phyloP scores from a whole-genome alignment of 352 stramenopile species.

The Pseudoperonospora humuli region DNA sequence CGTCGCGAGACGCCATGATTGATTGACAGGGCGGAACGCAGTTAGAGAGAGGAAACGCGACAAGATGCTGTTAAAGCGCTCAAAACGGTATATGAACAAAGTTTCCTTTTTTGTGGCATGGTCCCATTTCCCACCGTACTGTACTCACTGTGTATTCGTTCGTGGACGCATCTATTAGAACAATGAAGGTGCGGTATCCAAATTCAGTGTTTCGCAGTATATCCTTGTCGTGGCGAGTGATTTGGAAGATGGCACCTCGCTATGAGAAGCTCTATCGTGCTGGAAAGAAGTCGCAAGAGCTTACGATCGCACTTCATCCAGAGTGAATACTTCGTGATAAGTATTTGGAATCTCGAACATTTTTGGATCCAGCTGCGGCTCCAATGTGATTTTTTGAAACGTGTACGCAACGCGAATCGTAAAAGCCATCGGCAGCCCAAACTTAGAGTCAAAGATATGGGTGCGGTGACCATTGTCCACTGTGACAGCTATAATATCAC shows the following conservation, averaged over 20 bases:
- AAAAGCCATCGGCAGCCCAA: constrained; percentile 79
- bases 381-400: constrained; percentile 61
- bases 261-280: constrained; percentile 7
- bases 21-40: constrained; percentile 5
- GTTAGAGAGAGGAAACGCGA: not conserved
- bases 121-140: too few species aligned
- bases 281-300: constrained; percentile 3
- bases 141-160: too few species aligned
- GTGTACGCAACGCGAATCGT: constrained; percentile 75
- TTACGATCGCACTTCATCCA: constrained; percentile 47
- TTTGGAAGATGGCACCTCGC: constrained; percentile 10
- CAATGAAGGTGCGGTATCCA: constrained; percentile 3
- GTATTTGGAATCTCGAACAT: constrained; percentile 51
- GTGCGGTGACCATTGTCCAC: constrained; percentile 97
- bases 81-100: too few species aligned
- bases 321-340: constrained; percentile 47
- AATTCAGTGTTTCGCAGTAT: constrained; percentile 7
- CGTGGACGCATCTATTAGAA: too few species aligned
- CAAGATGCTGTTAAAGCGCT: not conserved
- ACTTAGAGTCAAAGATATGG: constrained; percentile 98
- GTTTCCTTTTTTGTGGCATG: too few species aligned
- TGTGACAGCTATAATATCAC: constrained; percentile 19
- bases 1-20: constrained; percentile 14
- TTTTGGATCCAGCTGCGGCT: constrained; percentile 34
- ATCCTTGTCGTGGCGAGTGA: not conserved